Evolutionary conservation across 2,329 filamentous ascomycete species (phyloP).

Genomic region (Aspergillus sp.): DNA sequence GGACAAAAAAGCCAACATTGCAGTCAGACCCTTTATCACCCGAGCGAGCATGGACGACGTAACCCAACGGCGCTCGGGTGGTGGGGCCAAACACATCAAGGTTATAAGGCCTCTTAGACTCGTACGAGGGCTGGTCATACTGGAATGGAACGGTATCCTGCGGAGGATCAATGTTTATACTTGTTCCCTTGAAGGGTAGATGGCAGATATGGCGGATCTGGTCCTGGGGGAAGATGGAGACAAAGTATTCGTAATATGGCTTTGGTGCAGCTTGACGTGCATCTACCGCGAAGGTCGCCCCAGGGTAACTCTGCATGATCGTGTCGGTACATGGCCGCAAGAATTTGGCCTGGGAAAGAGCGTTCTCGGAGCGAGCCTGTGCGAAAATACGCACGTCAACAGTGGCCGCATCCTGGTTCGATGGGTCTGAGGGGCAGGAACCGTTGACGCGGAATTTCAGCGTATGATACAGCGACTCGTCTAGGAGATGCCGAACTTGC

Average conservation of each 20-base stretch:
- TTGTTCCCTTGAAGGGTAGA: slow-evolving; percentile 9
- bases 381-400: slow-evolving; percentile 37
- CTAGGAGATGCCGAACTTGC: slow-evolving; percentile 37
- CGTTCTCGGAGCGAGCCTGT: slow-evolving; percentile 39
- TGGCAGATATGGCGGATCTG: slow-evolving; percentile 11
- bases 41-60: slow-evolving; percentile 37
- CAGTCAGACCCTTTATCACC: slow-evolving; percentile 48
- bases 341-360: slow-evolving; percentile 21
- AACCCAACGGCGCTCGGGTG: slow-evolving; percentile 30
- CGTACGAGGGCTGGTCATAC: slow-evolving; percentile 13
- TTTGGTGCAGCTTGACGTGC: slow-evolving; percentile 14
- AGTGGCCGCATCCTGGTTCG: slow-evolving; percentile 28
- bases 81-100: slow-evolving; percentile 25
- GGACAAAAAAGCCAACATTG: slow-evolving; percentile 50
- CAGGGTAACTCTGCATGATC: slow-evolving; percentile 28
- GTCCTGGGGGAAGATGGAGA: slow-evolving; percentile 17
- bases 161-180: not conserved
- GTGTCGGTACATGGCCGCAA: slow-evolving; percentile 23
- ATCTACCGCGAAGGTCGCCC: slow-evolving; percentile 20
- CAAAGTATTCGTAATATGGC: slow-evolving; percentile 21
- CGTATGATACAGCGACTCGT: slow-evolving; percentile 12
- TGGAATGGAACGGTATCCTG: slow-evolving; percentile 5
- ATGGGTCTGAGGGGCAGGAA: slow-evolving; percentile 19
- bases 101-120: slow-evolving; percentile 11
- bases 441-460: slow-evolving; percentile 20